Conservation (phyloP, 2,329 filamentous ascomycete genomes). For the Rutstroemia sp. region DNA sequence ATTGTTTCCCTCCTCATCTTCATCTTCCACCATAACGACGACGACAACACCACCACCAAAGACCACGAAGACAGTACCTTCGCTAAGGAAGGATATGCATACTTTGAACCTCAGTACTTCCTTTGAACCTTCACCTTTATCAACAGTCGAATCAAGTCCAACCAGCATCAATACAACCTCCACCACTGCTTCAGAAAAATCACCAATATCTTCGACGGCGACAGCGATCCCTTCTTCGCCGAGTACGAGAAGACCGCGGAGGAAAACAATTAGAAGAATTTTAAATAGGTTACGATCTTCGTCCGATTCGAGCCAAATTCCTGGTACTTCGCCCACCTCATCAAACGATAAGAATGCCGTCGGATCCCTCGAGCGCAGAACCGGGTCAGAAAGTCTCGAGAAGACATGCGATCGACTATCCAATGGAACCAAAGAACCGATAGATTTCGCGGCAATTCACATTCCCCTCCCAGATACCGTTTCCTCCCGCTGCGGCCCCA, state of each 20-base stretch:
- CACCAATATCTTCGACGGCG: neutral
- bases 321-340: neutral
- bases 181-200: neutral
- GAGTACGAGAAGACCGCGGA: neutral
- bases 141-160: neutral
- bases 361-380: neutral
- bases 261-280: neutral
- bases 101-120: neutral
- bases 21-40: neutral
- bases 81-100: conserved; percentile 4
- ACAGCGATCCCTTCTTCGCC: neutral
- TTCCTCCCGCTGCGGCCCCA: neutral
- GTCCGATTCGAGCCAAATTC: neutral
- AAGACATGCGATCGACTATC: neutral
- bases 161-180: neutral
- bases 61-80: neutral
- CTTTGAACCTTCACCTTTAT: neutral
- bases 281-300: neutral
- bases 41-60: no score
- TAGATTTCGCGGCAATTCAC: conserved; percentile 7
- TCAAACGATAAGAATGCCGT: neutral
- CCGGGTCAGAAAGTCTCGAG: neutral
- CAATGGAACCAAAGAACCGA: neutral
- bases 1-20: conserved; percentile 4
- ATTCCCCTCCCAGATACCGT: neutral